Evolutionary conservation across 2,329 filamentous ascomycete species (phyloP).

Genomic region (Colletotrichum noveboracense): DNA sequence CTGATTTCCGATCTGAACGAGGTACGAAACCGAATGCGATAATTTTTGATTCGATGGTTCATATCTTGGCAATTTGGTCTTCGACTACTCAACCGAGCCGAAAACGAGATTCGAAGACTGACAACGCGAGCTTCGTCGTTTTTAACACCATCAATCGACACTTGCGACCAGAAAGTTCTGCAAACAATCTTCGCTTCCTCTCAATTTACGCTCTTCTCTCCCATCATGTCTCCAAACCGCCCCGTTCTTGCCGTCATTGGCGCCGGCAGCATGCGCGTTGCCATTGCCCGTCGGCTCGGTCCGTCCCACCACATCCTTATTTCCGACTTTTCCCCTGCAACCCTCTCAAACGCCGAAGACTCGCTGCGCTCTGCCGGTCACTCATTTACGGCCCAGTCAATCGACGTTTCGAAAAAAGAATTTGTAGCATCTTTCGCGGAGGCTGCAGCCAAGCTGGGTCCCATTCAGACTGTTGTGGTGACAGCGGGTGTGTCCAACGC

Average conservation of each 20-base stretch:
- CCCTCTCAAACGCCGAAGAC: neutral
- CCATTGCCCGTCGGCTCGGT: neutral
- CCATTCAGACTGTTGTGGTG: neutral
- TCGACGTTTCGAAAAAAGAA: neutral
- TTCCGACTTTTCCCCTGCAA: neutral
- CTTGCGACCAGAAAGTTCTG: neutral
- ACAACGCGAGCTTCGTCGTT: neutral
- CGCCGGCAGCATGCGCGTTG: neutral
- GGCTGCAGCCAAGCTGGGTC: neutral
- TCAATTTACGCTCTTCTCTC: no score
- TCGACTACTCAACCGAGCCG: neutral
- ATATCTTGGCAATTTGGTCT: neutral
- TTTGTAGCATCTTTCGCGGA: neutral
- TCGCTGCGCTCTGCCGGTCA: neutral
- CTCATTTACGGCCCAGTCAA: neutral
- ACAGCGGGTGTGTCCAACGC: neutral
- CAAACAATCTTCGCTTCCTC: neutral
- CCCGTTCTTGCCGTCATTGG: neutral
- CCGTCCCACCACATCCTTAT: neutral
- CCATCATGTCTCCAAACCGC: neutral
- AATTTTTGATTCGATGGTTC: no score
- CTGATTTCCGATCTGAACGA: neutral
- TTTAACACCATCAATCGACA: neutral
- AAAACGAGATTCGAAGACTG: neutral
- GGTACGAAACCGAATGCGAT: neutral